Percentiles rank a stretch among this genome's conserved stretches.
Conservation (phyloP, 129 eudicot genomes). For the Kitagawia praeruptora region DNA sequence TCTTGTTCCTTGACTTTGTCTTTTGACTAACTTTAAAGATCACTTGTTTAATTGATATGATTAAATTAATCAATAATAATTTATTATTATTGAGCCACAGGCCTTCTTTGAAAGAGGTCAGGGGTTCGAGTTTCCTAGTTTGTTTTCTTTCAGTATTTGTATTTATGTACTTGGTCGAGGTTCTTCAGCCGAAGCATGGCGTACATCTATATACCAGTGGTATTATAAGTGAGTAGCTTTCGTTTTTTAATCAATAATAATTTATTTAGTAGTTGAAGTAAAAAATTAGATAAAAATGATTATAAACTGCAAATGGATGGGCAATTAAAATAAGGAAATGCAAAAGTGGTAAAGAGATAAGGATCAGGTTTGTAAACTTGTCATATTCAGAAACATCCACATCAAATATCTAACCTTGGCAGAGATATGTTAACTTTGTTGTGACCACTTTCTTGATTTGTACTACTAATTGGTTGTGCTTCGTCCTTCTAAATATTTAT, state of each 20-base stretch:
- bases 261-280: not conserved
- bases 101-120: no score
- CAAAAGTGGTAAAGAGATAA: constrained; percentile 5
- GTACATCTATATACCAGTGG: no score
- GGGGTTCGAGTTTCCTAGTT: no score
- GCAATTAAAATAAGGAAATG: not conserved
- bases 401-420: not conserved
- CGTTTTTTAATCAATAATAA: not conserved
- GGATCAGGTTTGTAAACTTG: not conserved
- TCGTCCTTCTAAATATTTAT: not conserved
- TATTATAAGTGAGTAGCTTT: no score
- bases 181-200: no score
- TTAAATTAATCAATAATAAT: not conserved
- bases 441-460: constrained; percentile 7
- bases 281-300: constrained; percentile 6
- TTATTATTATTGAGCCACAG: no score
- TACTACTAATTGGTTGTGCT: not conserved
- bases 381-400: not conserved
- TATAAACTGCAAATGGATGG: constrained; percentile 1
- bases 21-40: not conserved
- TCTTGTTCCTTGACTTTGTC: not conserved
- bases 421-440: not conserved
- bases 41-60: not conserved
- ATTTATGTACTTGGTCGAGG: no score
- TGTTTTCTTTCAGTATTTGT: no score